A percentile compares a stretch with the other conserved stretches of the same genome.
These are phyloP conservation scores for Bremia lactucae DNA, from an alignment of 352 stramenopile species.

Conservation along the genomic window DNA sequence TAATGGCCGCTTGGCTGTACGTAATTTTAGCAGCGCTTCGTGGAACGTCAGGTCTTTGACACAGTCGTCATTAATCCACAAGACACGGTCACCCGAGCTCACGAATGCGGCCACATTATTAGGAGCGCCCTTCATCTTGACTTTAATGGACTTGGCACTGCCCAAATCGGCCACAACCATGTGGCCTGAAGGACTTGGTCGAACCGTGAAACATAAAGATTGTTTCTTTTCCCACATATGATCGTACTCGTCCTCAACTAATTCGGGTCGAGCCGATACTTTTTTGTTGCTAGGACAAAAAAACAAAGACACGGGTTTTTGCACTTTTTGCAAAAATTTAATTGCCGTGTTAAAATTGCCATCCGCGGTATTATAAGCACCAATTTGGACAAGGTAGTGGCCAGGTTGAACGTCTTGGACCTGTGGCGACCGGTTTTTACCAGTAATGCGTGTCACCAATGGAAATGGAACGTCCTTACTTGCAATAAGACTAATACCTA, in stretches of 20 bases:
- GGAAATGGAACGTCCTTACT: conserved; percentile 82
- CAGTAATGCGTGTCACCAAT: conserved; percentile 79
- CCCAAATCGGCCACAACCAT: conserved; percentile 79
- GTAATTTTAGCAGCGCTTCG: conserved; percentile 73
- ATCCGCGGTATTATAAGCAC: conserved; percentile 69
- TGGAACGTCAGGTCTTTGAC: conserved; percentile 69
- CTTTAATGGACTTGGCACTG: conserved; percentile 78
- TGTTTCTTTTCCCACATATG: conserved; percentile 87
- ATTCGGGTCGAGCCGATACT: conserved; percentile 53
- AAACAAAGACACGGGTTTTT: conserved; percentile 74
- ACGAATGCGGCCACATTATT: conserved; percentile 46
- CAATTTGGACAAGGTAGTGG: conserved; percentile 83
- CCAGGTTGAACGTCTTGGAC: conserved; percentile 80
- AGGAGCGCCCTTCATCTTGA: conserved; percentile 56
- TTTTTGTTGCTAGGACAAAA: conserved; percentile 82
- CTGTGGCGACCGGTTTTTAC: conserved; percentile 81
- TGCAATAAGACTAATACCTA: conserved; percentile 81
- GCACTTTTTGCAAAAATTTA: conserved; percentile 83
- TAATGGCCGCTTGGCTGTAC: conserved; percentile 69
- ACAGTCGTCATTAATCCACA: conserved; percentile 80
- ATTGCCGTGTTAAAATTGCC: conserved; percentile 85
- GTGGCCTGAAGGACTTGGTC: conserved; percentile 40
- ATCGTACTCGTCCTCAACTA: conserved; percentile 66
- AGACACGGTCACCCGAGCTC: conserved; percentile 51
- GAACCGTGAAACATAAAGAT: conserved; percentile 71